Evolutionary conservation across 1,284 basidiomycete genomes (phyloP), one percentile per base, ranked within the genome.

Genomic region (Lignosus rhinocerotis): DNA sequence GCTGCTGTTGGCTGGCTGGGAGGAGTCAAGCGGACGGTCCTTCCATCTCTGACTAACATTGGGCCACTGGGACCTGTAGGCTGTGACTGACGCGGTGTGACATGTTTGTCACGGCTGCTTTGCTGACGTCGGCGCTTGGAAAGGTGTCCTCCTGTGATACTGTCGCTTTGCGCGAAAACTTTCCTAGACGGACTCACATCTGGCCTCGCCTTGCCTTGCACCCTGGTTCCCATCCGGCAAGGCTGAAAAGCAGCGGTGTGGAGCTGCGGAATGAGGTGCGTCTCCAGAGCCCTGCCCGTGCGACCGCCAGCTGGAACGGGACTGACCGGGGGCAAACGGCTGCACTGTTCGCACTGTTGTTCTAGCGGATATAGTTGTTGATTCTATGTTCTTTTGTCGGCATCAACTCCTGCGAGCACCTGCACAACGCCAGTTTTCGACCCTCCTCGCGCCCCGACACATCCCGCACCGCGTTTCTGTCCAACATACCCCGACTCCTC

Each of bases 361-460:
- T 46, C 51, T 16, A 47, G 32, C 44, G 30, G 32, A 42, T 50
- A 21, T 43, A 72, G 71, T 62, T 25, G 25, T 25, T 72, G 68
- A 73, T 69, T 69, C 61, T 69, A 72, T 73, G 71, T 72, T 67
- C 69, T 67, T 71, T 69, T 72, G 71, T 67, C 69, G 71, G 66
- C 69, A 69, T 66, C 66, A 63, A 59, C 64, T 71, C 62, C 69
- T 69, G 57, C 70, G 71, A 70, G 62, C 66, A 63, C 64, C 65
- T 60, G 59, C 60, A 66, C 65, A 66, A 56, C 67, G 60, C 57
- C 68, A 53, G 33, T 59, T 61, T 25, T 47, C 61, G 14, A 48
- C 55, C 46, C 55, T 62, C n/a, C 34, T 60, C 36, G 55, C 57
- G 49, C 52, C 58, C 10, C 49, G 53, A 51, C 58, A 59, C 55